These are phyloP conservation scores for Colletotrichum coccodes DNA, from an alignment of 2,329 filamentous ascomycete species.

Conservation along the genomic window DNA sequence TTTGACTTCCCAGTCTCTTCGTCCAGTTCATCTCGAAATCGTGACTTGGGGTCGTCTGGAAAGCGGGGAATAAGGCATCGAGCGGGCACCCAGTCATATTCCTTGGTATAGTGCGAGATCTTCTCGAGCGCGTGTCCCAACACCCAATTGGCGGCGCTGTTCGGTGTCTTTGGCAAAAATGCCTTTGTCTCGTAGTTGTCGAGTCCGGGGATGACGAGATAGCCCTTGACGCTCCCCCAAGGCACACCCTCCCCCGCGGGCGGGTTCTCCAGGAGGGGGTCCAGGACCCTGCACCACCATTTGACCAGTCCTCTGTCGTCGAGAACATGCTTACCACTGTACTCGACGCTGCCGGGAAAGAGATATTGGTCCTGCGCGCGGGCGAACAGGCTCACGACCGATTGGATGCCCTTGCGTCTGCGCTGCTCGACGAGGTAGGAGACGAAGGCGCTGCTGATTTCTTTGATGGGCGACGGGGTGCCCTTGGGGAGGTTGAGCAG, in stretches of 20 bases:
- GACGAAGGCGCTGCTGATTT: conserved; percentile 80
- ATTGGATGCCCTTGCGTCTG: conserved; percentile 71
- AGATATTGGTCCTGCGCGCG: conserved; percentile 93
- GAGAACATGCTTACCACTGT: conserved; percentile 86
- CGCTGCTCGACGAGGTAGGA: conserved; percentile 76
- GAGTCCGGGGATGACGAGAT: conserved; percentile 87
- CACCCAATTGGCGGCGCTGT: conserved; percentile 69
- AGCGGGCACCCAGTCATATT: conserved; percentile 72
- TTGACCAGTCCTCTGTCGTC: conserved; percentile 90
- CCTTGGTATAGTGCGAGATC: conserved; percentile 70
- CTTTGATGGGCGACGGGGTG: conserved; percentile 78
- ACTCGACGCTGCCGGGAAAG: conserved; percentile 91
- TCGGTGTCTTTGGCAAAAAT: conserved; percentile 72
- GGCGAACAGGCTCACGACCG: conserved; percentile 90
- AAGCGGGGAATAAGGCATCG: conserved; percentile 89
- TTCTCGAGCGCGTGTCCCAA: conserved; percentile 77
- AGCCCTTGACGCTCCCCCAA: conserved; percentile 72
- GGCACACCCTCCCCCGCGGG: conserved; percentile 42
- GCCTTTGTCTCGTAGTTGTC: conserved; percentile 83
- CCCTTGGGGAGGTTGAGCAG: conserved; percentile 71
- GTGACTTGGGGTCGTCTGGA: conserved; percentile 93
- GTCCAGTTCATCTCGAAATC: conserved; percentile 89
- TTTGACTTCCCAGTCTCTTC: conserved; percentile 75
- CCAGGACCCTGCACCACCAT: conserved; percentile 94
- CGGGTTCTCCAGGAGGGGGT: conserved; percentile 73